Conservation (phyloP, 2,329 filamentous ascomycete genomes). For the Drechslerella coelobrocha region DNA sequence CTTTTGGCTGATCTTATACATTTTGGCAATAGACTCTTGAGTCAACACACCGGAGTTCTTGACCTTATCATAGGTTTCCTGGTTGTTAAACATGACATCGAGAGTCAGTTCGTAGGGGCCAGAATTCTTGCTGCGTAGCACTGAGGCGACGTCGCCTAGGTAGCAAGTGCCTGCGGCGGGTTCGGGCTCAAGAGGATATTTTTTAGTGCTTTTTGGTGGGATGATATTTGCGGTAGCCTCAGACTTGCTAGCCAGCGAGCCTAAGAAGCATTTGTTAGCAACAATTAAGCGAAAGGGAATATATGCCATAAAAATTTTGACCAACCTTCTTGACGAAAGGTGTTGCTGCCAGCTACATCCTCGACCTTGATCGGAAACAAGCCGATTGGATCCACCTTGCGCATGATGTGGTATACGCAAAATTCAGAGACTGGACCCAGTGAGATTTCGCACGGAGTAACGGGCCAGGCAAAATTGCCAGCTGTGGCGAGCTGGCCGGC, state of each 20-base stretch:
- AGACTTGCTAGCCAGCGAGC: conserved; percentile 1
- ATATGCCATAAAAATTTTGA: neutral
- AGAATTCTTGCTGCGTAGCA: conserved; percentile 63
- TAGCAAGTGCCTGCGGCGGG: conserved; percentile 33
- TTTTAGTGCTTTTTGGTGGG: conserved; percentile 9
- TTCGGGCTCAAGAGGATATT: conserved; percentile 32
- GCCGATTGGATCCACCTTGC: conserved; percentile 56
- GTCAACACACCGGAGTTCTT: conserved; percentile 58
- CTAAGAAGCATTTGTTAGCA: neutral
- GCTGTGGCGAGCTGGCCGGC: conserved; percentile 63
- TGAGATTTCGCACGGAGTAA: conserved; percentile 58
- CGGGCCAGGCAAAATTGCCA: conserved; percentile 63
- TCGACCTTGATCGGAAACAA: conserved; percentile 33
- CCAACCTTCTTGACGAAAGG: conserved; percentile 26
- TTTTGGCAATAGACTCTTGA: conserved; percentile 52
- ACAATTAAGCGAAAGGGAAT: neutral
- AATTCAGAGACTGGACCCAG: conserved; percentile 61
- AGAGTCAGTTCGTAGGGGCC: conserved; percentile 65
- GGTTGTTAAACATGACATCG: conserved; percentile 62
- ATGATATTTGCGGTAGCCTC: conserved; percentile 7
- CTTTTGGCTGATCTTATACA: conserved; percentile 55
- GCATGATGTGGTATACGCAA: conserved; percentile 63
- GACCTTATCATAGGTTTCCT: conserved; percentile 57
- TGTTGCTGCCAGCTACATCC: conserved; percentile 29
- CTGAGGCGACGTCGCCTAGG: conserved; percentile 58